Conservation (phyloP, 2,329 filamentous ascomycete genomes). For the Canariomyces notabilis region DNA sequence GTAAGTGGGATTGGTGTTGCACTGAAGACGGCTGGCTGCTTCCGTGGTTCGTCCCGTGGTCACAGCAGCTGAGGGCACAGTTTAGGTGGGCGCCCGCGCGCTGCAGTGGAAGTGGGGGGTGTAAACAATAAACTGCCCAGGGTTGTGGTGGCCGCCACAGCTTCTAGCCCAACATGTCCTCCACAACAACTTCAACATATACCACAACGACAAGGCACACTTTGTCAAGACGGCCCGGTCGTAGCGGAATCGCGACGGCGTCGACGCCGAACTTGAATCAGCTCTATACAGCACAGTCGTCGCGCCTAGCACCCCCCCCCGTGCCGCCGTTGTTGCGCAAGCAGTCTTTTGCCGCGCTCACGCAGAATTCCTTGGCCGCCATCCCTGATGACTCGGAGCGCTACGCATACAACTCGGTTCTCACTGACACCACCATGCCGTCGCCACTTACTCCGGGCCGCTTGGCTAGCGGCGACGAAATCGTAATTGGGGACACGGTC, state of each 20-base stretch:
- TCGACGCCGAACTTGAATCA: constrained; percentile 57
- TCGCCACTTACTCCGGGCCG: constrained; percentile 50
- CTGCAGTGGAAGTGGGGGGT: constrained; percentile 17
- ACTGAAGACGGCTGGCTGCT: not conserved
- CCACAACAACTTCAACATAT: constrained; percentile 33
- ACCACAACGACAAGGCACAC: constrained; percentile 31
- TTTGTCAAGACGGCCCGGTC: constrained; percentile 41
- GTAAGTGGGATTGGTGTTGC: not conserved
- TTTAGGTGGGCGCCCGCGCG: constrained; percentile 6
- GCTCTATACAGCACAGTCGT: constrained; percentile 38
- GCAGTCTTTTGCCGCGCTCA: constrained; percentile 65
- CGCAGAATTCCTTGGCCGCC: constrained; percentile 55
- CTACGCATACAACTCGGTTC: constrained; percentile 55
- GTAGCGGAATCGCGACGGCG: constrained; percentile 40
- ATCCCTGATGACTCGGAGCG: constrained; percentile 63
- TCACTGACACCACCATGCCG: constrained; percentile 45
- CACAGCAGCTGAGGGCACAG: not conserved
- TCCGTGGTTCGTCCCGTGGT: constrained; percentile 5
- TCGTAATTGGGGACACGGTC: constrained; percentile 76
- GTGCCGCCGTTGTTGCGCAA: constrained; percentile 62
- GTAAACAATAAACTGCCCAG: constrained; percentile 24
- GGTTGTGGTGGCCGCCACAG: constrained; percentile 15
- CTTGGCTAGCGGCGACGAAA: constrained; percentile 41
- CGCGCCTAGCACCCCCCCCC: constrained; percentile 41
- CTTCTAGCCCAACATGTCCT: constrained; percentile 27